A percentile compares a stretch with the other conserved stretches of the same genome.
These are phyloP conservation scores for Nakataea oryzae DNA, from an alignment of 2,329 filamentous ascomycete species.

Conservation along the genomic window DNA sequence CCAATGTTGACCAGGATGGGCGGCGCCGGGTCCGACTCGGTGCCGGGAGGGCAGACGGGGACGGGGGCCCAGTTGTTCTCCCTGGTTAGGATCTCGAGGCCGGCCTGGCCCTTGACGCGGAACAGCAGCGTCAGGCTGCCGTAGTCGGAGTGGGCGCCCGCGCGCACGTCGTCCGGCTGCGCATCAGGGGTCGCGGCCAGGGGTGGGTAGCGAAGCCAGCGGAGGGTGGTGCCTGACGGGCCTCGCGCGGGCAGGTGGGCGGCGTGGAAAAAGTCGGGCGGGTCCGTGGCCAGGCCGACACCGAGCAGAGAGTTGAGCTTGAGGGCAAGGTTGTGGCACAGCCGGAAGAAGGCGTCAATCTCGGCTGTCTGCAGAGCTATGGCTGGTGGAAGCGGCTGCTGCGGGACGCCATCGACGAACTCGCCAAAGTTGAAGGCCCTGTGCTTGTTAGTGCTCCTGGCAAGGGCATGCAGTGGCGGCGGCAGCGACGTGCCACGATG, in stretches of 20 bases:
- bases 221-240: conserved; percentile 49
- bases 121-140: conserved; percentile 67
- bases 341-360: conserved; percentile 55
- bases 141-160: conserved; percentile 89
- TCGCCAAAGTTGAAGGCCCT: conserved; percentile 90
- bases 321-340: conserved; percentile 64
- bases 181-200: conserved; percentile 23
- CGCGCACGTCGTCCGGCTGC: conserved; percentile 56
- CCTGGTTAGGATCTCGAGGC: conserved; percentile 67
- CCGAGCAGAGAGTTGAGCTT: conserved; percentile 69
- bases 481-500: neutral
- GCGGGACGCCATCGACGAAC: conserved; percentile 56
- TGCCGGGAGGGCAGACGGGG: conserved; percentile 53
- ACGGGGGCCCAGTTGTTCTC: conserved; percentile 49
- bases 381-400: conserved; percentile 64
- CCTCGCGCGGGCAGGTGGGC: conserved; percentile 35
- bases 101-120: conserved; percentile 73
- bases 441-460: conserved; percentile 1
- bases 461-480: neutral
- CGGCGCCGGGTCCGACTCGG: conserved; percentile 47
- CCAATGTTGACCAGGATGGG: conserved; percentile 75
- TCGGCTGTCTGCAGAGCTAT: conserved; percentile 49
- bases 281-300: conserved; percentile 53
- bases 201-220: conserved; percentile 64
- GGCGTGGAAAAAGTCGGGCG: conserved; percentile 41